Evolutionary conservation across 2,329 filamentous ascomycete species (phyloP).

Genomic region (Colletotrichum costaricense): DNA sequence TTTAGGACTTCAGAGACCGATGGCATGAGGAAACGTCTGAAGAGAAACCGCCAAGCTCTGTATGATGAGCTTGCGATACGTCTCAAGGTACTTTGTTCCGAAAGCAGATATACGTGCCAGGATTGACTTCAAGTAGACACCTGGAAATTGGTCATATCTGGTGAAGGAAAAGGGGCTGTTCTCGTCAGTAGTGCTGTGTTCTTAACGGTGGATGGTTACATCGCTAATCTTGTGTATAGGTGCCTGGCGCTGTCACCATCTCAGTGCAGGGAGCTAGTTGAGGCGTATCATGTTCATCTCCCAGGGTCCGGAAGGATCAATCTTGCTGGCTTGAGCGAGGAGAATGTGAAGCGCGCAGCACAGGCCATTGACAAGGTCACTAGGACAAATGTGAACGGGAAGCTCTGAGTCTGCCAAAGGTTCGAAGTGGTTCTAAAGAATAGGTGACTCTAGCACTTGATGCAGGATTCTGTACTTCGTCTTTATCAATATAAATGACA

Average conservation of each 20-base stretch:
- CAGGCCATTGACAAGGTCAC: constrained; percentile 14
- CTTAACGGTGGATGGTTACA: no score
- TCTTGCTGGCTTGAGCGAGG: constrained; percentile 10
- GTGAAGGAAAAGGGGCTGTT: constrained; percentile 18
- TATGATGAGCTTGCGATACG: not conserved
- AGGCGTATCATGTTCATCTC: constrained; percentile 9
- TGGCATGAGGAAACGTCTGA: constrained; percentile 12
- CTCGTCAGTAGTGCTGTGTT: not conserved
- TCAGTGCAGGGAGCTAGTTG: constrained; percentile 14
- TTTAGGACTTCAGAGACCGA: constrained; percentile 11
- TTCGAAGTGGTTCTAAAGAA: no score
- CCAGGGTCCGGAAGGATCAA: constrained; percentile 22
- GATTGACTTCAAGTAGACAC: constrained; percentile 6
- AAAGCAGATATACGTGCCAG: not conserved
- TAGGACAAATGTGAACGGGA: not conserved
- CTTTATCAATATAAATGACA: no score
- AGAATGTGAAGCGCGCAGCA: constrained; percentile 11
- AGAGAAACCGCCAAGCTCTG: not conserved
- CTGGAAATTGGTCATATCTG: constrained; percentile 26
- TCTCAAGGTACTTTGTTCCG: not conserved
- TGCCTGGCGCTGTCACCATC: not conserved
- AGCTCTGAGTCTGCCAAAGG: not conserved
- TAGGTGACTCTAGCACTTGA: no score
- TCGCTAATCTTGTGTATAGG: not conserved
- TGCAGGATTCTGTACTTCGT: no score